phyloP scores from a whole-genome alignment of 73 alveolate species.

The Tetrahymena borealis region DNA sequence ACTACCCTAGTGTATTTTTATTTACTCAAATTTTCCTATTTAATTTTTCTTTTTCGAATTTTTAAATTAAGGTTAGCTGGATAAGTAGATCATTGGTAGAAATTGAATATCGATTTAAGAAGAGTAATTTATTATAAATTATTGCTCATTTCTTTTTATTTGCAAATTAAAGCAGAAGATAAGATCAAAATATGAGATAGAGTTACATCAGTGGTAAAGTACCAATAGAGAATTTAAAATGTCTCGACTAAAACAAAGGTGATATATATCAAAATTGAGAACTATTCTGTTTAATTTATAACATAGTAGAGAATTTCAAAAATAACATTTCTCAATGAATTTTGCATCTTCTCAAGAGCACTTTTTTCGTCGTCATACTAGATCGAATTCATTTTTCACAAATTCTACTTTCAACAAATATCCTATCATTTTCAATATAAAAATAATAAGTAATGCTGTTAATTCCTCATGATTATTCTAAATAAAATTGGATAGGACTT shows the following conservation, averaged over 20 bases:
- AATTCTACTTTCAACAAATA: not conserved
- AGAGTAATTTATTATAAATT: too few relatives aligned
- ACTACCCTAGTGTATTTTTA: too few relatives aligned
- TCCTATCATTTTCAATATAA: not conserved
- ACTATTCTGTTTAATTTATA: conserved; percentile 18
- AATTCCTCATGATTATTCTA: too few relatives aligned
- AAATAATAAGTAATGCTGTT: not conserved
- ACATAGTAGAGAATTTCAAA: conserved; percentile 24
- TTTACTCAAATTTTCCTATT: too few relatives aligned
- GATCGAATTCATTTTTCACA: not conserved
- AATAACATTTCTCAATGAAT: conserved; percentile 16
- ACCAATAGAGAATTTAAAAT: conserved; percentile 22
- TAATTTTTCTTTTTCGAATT: too few relatives aligned
- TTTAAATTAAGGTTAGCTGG: too few relatives aligned
- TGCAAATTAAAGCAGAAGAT: too few relatives aligned
- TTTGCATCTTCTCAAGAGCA: conserved; percentile 37
- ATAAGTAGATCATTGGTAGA: too few relatives aligned
- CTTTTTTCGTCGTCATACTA: conserved; percentile 36
- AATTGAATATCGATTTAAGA: too few relatives aligned
- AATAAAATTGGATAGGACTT: too few relatives aligned
- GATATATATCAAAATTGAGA: conserved; percentile 11
- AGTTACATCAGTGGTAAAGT: conserved; percentile 24
- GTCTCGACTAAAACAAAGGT: conserved; percentile 23
- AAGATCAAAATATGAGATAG: not conserved
- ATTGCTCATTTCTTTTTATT: too few relatives aligned